Conservation (phyloP, 495 filamentous ascomycete genomes). For the Penicillium odoratum region DNA sequence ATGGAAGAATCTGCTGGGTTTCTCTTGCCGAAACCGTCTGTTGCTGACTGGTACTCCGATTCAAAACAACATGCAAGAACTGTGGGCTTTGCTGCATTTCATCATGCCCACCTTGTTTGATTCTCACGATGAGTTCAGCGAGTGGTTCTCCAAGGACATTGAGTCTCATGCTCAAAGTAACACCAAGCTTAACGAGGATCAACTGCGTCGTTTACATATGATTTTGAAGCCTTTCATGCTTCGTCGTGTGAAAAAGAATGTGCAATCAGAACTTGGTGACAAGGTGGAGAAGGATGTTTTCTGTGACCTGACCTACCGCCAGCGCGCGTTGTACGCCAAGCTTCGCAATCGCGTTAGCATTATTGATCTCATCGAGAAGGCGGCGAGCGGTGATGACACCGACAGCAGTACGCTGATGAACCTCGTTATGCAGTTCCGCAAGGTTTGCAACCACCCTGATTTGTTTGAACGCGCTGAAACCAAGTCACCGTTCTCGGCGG, state of each 20-base stretch:
- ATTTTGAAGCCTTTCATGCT: constrained; percentile 99
- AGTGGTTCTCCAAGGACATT: constrained; percentile 99
- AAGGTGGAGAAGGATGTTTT: constrained; percentile 97
- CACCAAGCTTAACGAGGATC: constrained; percentile 96
- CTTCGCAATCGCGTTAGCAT: constrained; percentile 96
- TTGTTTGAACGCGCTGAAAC: constrained; percentile 94
- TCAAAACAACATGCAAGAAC: constrained; percentile 99
- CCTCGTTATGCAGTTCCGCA: constrained; percentile 98
- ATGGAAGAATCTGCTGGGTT: constrained; percentile 93
- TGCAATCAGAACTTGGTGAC: constrained; percentile 97
- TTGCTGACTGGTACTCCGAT: constrained; percentile 96
- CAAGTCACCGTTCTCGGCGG: constrained; percentile 77
- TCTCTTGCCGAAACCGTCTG: constrained; percentile 93
- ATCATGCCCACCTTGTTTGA: constrained; percentile 99
- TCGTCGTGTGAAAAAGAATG: constrained; percentile 97
- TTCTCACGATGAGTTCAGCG: constrained; percentile 98
- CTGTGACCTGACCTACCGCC: constrained; percentile 95
- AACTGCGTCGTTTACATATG: constrained; percentile 95
- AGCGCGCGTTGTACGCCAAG: constrained; percentile 90
- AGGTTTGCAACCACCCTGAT: constrained; percentile 98
- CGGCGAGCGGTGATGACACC: constrained; percentile 87
- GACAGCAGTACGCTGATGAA: constrained; percentile 98
- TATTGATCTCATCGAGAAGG: constrained; percentile 98
- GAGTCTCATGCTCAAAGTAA: constrained; percentile 98
- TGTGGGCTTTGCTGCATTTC: constrained; percentile 97